Evolutionary conservation across 2,329 filamentous ascomycete species (phyloP), one percentile per base, ranked within the genome.

Genomic region (Clathrospora elynae): DNA sequence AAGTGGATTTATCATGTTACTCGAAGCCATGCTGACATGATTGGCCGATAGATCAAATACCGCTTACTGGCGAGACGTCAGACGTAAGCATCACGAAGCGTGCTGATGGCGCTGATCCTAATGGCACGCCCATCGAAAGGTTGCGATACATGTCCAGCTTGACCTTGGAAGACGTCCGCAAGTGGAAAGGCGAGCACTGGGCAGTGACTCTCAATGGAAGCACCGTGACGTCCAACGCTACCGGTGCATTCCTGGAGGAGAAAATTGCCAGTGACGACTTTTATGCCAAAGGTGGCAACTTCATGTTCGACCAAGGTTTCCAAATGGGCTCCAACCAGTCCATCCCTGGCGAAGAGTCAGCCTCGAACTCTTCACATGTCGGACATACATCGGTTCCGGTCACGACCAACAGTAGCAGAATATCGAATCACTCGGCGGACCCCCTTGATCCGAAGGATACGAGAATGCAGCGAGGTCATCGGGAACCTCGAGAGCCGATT

Each of bases 121-220:
- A 40, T 32, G 14, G 31, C 17, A 32, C 37, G 19, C 37, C 37
- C 17, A 32, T 32, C 11, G 37, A 40, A 26, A 29, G 28, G 18
- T 12, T 40, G 23, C 37, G 24, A 23, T 33, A 13, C 28, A 40
- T 40, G 37, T 23, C 37, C 14, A 40, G 22, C 22, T 30, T 40
- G 37, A 40, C 37, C 14, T 40, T 16, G 37, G 37, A 40, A 11
- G n/a, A 31, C n/a, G 37, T 40, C 20, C 26, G 37, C 26, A 14
- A 40, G 13, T 40, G 37, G 28, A 23, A 19, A 16, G 35, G 35
- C n/a, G 24, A n/a, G 17, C 23, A 39, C 18, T 29, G n/a, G 10
- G 14, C 23, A 13, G 17, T 39, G 13, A 16, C 11, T 4, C 35
- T 20, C 23, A 39, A 39, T 22, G 35, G 35, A n/a, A 39, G 14